Evolutionary conservation across 306 rosid genomes (phyloP), one percentile per base, ranked within the genome.

Genomic region (Cucurbita moschata): DNA sequence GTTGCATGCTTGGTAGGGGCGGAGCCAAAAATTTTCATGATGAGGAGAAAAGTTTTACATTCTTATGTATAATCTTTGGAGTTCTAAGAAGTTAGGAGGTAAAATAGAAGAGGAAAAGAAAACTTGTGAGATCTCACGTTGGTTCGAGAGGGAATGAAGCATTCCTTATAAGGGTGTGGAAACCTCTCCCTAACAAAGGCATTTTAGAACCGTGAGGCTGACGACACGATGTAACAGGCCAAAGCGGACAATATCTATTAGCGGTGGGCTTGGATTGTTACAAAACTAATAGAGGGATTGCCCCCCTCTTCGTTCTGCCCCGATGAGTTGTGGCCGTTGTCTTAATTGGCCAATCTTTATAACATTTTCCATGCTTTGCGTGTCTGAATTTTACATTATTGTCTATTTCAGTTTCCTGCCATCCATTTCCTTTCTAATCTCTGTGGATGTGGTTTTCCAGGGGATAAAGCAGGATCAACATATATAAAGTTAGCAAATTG

Each of bases 391-490:
- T 2, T 15, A 62, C 9, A 62, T 62, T 62, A 2, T 39, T 38
- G 1, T 6, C 26, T 62, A 8, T 62, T 62, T 37, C 38, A 62
- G 23, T 38, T 37, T 18, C 7, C 68, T 37, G 46, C 5, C 68
- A 62, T 38, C 69, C 68, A 12, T 38, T 57, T 39, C n/a, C 38
- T 67, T 67, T 37, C 12, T 10, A 8, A 69, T 69, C 6, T 57
- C 74, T 69, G 5, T 72, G 38, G 8, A 2, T 39, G 16, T 80
- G 79, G n/a, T 19, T 52, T 79, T 82, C 44, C 75, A 92, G 98
- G 93, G 96, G 93, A 90, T 67, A 88, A 79, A 82, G 98, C 93
- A 6, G 96, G 96, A 75, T 40, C 90, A 4, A 82, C 89, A 1
- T 90, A 88, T 77, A 62, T 92, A 39, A 90, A 87, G 85, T 73